A percentile compares a stretch with the other conserved stretches of the same genome.
Conservation (phyloP, 1,284 basidiomycete species). For the Leucoagaricus sp. region DNA sequence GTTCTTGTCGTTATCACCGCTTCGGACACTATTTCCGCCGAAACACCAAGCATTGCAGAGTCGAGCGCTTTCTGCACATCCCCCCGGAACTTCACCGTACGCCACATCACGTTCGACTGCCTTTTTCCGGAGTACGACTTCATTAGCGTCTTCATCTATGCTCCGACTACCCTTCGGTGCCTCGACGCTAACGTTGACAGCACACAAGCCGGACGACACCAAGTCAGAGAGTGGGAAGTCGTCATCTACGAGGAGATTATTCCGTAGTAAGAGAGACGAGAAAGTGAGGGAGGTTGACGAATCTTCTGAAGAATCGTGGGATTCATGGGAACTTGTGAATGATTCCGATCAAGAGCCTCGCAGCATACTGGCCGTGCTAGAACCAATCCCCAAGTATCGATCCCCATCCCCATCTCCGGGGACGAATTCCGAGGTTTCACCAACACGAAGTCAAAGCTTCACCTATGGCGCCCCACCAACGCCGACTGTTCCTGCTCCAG, state of each 20-base stretch:
- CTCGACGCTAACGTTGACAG: slow-evolving; percentile 21
- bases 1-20: slow-evolving; percentile 41
- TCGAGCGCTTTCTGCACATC: slow-evolving; percentile 39
- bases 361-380: slow-evolving; percentile 29
- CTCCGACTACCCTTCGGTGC: slow-evolving; percentile 26
- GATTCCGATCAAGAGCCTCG: slow-evolving; percentile 18
- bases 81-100: slow-evolving; percentile 37
- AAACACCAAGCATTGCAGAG: slow-evolving; percentile 23
- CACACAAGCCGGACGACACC: slow-evolving; percentile 25
- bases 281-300: slow-evolving; percentile 32
- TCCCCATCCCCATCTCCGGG: slow-evolving; percentile 9
- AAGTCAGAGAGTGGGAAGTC: slow-evolving; percentile 26
- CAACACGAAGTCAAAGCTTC: slow-evolving; percentile 29
- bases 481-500: slow-evolving; percentile 17
- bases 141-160: slow-evolving; percentile 37
- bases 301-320: slow-evolving; percentile 38
- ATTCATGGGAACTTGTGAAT: slow-evolving; percentile 30
- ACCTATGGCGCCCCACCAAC: slow-evolving; percentile 22
- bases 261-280: slow-evolving; percentile 34
- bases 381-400: slow-evolving; percentile 22
- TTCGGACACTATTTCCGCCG: slow-evolving; percentile 42
- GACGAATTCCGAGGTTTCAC: slow-evolving; percentile 20
- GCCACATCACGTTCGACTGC: slow-evolving; percentile 29
- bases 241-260: slow-evolving; percentile 27
- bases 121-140: slow-evolving; percentile 42